Percentiles rank a stretch among this genome's conserved stretches.
phyloP scores from a whole-genome alignment of 2,329 filamentous ascomycete species.

The Sclerotiophoma versabilis region DNA sequence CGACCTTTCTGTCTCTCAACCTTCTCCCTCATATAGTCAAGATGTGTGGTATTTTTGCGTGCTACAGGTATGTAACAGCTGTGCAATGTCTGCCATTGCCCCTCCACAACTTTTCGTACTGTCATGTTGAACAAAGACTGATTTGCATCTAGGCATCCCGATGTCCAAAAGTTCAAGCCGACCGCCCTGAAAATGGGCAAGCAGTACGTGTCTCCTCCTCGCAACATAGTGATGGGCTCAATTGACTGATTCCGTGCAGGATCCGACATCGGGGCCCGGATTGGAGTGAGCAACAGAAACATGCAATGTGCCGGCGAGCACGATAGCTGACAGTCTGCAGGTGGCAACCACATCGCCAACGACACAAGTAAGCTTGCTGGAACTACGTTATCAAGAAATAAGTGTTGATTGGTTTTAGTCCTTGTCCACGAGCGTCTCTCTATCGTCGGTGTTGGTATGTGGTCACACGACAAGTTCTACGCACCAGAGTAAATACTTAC shows the following conservation, averaged over 20 bases:
- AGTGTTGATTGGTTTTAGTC: conserved; percentile 54
- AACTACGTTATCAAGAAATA: no score
- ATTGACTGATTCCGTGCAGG: conserved; percentile 60
- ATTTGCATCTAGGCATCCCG: conserved; percentile 70
- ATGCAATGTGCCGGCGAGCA: conserved; percentile 38
- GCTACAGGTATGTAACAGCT: conserved; percentile 71
- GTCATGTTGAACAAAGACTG: conserved; percentile 34
- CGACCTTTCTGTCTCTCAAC: conserved; percentile 11
- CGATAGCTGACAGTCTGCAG: conserved; percentile 57
- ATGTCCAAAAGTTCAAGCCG: conserved; percentile 96
- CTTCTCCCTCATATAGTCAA: conserved; percentile 48
- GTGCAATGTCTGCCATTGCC: conserved; percentile 30
- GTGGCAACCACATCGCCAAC: conserved; percentile 87
- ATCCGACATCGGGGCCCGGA: conserved; percentile 96
- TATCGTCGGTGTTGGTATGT: conserved; percentile 92
- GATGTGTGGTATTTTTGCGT: conserved; percentile 98
- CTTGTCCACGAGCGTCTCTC: conserved; percentile 96
- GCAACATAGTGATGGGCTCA: conserved; percentile 6
- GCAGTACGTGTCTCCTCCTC: conserved; percentile 68
- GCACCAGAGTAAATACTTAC: conserved; percentile 26
- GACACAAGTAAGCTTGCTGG: conserved; percentile 74
- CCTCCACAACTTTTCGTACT: conserved; percentile 22
- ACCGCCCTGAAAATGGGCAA: conserved; percentile 92
- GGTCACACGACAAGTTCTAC: conserved; percentile 36
- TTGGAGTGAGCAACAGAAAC: conserved; percentile 78